Evolutionary conservation across 2,329 filamentous ascomycete species (phyloP).

Genomic region (Ciborinia camelliae): DNA sequence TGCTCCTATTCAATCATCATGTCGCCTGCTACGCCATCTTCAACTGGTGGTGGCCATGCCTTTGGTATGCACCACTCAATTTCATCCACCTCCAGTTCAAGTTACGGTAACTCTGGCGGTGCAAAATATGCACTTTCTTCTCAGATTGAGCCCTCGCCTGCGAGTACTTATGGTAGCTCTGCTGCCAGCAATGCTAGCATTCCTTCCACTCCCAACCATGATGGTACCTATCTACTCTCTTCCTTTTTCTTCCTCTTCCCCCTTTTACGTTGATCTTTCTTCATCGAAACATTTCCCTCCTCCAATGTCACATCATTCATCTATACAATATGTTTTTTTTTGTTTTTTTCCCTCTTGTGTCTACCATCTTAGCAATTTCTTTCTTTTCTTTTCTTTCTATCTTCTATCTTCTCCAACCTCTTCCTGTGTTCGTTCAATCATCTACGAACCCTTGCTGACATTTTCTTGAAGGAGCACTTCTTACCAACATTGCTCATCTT

Average conservation of each 20-base stretch:
- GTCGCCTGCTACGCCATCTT: constrained; percentile 19
- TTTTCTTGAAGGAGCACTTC: constrained; percentile 19
- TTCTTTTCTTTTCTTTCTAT: too few relatives aligned
- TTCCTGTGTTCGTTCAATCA: background rate
- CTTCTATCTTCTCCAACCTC: too few relatives aligned
- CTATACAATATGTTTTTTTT: background rate
- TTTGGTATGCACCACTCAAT: constrained; percentile 2
- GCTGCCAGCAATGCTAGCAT: constrained; percentile 27
- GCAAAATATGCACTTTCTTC: constrained; percentile 5
- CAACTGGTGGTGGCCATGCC: constrained; percentile 1
- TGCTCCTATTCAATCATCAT: background rate
- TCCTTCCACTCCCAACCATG: constrained; percentile 24
- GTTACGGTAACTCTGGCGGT: background rate
- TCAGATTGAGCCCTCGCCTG: constrained; percentile 28
- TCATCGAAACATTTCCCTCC: background rate
- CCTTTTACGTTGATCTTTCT: background rate
- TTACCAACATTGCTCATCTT: constrained; percentile 20
- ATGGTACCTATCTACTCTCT: constrained; percentile 25
- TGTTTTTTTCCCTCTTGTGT: background rate
- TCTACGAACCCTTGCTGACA: background rate
- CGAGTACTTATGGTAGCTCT: constrained; percentile 31
- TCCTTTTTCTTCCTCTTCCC: background rate
- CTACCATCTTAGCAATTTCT: background rate
- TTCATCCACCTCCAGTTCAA: constrained; percentile 4
- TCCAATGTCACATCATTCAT: background rate